Conservation (phyloP, 768 basidiomycete species). For the Chlorophyllum brunneum region DNA sequence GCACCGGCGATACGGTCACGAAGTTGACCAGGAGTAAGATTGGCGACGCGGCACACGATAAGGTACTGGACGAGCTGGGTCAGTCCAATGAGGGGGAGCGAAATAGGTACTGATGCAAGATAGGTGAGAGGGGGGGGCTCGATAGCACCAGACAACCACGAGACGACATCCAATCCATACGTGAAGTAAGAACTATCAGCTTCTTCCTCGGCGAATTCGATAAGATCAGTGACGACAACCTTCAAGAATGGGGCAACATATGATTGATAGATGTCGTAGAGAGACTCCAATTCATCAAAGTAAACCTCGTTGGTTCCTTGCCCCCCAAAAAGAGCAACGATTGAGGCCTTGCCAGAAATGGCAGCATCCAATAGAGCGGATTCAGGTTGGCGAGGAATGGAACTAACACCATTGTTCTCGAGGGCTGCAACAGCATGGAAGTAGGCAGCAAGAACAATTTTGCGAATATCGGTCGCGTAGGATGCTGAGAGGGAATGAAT, state of each 20-base stretch:
- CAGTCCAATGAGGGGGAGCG: conserved; percentile 93
- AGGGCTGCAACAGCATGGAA: conserved; percentile 71
- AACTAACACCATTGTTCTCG: conserved; percentile 48
- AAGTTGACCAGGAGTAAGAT: conserved; percentile 77
- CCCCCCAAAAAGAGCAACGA: conserved; percentile 95
- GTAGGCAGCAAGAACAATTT: conserved; percentile 74
- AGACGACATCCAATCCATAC: conserved; percentile 74
- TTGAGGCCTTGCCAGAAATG: conserved; percentile 55
- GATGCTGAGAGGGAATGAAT: conserved; percentile 77
- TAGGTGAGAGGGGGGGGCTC: conserved; percentile 80
- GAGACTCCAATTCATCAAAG: conserved; percentile 89
- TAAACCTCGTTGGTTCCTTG: conserved; percentile 99
- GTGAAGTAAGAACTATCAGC: conserved; percentile 64
- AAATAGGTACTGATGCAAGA: conserved; percentile 89
- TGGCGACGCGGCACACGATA: conserved; percentile 69
- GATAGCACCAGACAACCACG: conserved; percentile 75
- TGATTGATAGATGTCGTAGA: conserved; percentile 89
- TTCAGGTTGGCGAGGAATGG: conserved; percentile 54
- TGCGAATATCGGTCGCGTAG: conserved; percentile 73
- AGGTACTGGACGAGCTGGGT: conserved; percentile 95
- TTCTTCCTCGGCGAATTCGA: conserved; percentile 62
- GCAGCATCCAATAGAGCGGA: conserved; percentile 71
- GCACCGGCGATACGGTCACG: conserved; percentile 74
- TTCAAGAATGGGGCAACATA: conserved; percentile 75
- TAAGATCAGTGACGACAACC: conserved; percentile 59